Evolutionary conservation across 768 basidiomycete species (phyloP), one percentile per base, ranked within the genome.

Genomic region (Lentinula detonsa): DNA sequence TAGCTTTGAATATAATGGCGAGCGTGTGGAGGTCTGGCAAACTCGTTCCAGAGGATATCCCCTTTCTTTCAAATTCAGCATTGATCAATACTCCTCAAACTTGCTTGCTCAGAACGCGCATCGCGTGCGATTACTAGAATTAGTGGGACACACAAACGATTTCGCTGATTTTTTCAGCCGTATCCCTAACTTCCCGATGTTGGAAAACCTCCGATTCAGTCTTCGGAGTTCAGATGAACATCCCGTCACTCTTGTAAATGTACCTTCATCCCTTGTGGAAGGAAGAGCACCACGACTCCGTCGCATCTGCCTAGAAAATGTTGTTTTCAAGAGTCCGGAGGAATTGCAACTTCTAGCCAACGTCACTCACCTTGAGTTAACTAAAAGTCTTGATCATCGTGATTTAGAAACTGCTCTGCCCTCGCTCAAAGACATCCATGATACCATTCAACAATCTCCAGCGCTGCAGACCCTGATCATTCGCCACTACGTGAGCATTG

Each of bases 11-110:
- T 21, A 28, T 31, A 1, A 51, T 16, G 10, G 7, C 16, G 2
- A 9, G 5, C 54, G 45, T 40, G 31, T 49, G 33, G 7, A 23
- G 16, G 18, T 45, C 28, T 59, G 45, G 57, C 5, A 46, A 28
- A 49, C 31, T 8, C 43, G 57, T n/a, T 59, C 57, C 8, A 59
- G 48, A 50, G 45, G 48, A 45, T 59, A 16, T 49, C 57, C 57
- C 13, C 48, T 59, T 28, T 37, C 34, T 18, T 59, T 18, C 34
- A 59, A 35, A 49, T 35, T 48, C 46, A 45, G 16, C 42, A 23
- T 6, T 16, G 16, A 8, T 21, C 21, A 33, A 15, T 23, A 1
- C 45, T 8, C 23, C 15, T 21, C 46, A 16, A 4, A 28, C 28
- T 28, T 48, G 23, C 16, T 46, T 11, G 13, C 21, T 16, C 34